Base-by-base conservation (phyloP, 2,329 filamentous ascomycete species). In the Penicillium sp. region DNA sequence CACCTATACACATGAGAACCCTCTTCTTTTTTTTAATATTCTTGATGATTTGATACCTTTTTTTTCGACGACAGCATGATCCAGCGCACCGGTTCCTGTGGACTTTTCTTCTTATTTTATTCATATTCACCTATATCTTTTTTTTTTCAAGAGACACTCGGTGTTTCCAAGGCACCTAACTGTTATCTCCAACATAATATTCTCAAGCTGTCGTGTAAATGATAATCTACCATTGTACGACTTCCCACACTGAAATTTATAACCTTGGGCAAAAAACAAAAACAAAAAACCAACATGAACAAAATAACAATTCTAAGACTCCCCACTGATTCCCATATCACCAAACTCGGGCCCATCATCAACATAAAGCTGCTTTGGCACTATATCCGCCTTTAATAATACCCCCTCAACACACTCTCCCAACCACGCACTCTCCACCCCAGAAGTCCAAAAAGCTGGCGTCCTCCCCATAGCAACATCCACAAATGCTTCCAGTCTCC, bases 21-120 rank as follows among this genome's bases (percentile, higher is more conserved):
- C 52, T 45, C 52, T 49, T 39, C 46, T 55, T 59, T 58, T 55
- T 58, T 58, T 58, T 59, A 54, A 52, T 57, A 33, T 29, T 55
- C 29, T 32, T 32, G 11, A 32, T 32, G 29, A 32, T 32, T 32
- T 32, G 29, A 32, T 32, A 32, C 29, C 29, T 8, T 32, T 32
- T 3, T 32, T 32, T 32, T 57, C 44, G 49, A 59, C 48, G 57
- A 59, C 54, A 52, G 53, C 54, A 59, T 55, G 53, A 58, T 53
- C 56, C 45, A 57, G 53, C 54, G 53, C 54, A 47, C 52, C 49
- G 53, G 45, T 39, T 56, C 36, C 27, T 56, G 51, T 57, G 51
- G 49, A 32, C 46, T 53, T 51, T 46, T 36, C 18, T 37, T 26
- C 9, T 29, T 13, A 12, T 28, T 37, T 13, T 9, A 28, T 36